phyloP scores from a whole-genome alignment of 345 rosid species.

The Ailanthus altissimus region DNA sequence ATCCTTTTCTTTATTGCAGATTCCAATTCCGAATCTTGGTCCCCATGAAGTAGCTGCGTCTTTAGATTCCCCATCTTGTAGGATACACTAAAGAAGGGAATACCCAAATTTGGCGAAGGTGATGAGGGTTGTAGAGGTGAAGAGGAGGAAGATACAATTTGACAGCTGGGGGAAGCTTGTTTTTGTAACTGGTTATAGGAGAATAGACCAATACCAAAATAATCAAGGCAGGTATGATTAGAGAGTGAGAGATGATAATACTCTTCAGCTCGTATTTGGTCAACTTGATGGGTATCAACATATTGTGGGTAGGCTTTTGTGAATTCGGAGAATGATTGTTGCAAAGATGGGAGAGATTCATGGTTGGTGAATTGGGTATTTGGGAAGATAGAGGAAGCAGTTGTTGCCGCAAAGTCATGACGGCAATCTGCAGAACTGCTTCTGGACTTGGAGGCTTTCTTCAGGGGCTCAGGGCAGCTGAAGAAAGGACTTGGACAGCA shows the following conservation, averaged over 20 bases:
- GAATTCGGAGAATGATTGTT: constrained; percentile 64
- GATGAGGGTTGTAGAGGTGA: constrained; percentile 20
- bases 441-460: constrained; percentile 33
- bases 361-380: constrained; percentile 72
- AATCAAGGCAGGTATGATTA: constrained; percentile 83
- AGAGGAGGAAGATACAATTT: constrained; percentile 47
- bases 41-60: constrained; percentile 79
- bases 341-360: constrained; percentile 74
- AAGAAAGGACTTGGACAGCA: constrained; percentile 59
- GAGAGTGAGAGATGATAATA: constrained; percentile 66
- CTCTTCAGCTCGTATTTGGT: constrained; percentile 62
- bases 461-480: constrained; percentile 37
- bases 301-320: constrained; percentile 62
- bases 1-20: constrained; percentile 70
- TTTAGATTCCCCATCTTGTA: constrained; percentile 76
- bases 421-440: constrained; percentile 64
- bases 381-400: constrained; percentile 68
- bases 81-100: constrained; percentile 83
- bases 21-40: constrained; percentile 65
- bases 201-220: constrained; percentile 85
- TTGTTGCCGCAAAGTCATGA: constrained; percentile 57
- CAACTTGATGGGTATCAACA: constrained; percentile 53
- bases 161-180: constrained; percentile 42
- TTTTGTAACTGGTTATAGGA: constrained; percentile 68
- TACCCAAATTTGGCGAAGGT: constrained; percentile 36